Conservation (phyloP, 2,329 filamentous ascomycete genomes). For the Alternaria viburni region DNA sequence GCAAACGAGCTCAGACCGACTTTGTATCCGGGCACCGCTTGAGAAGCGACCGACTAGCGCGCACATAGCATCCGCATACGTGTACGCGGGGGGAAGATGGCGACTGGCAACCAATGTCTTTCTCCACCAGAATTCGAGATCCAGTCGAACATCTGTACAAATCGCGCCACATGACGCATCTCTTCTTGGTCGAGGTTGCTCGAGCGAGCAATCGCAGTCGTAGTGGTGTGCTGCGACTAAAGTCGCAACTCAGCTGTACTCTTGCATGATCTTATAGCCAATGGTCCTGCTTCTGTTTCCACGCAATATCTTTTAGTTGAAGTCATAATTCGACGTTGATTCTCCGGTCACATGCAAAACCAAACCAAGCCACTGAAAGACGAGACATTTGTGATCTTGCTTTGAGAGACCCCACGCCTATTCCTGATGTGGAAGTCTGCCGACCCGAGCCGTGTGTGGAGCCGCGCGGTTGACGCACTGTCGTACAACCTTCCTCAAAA, state of each 20-base stretch:
- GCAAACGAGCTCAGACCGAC: not conserved
- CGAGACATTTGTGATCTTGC: not conserved
- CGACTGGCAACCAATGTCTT: not conserved
- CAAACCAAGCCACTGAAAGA: not conserved
- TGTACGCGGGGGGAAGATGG: not conserved
- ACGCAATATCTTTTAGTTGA: not conserved
- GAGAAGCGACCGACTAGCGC: not conserved
- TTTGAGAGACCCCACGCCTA: not conserved
- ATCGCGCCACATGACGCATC: not conserved
- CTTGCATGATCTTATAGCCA: not conserved
- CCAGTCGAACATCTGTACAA: not conserved
- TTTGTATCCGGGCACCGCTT: not conserved
- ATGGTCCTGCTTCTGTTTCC: not conserved
- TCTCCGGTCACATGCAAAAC: not conserved
- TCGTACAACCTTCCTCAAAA: conserved; percentile 5
- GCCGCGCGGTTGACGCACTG: conserved; percentile 16
- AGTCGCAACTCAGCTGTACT: not conserved
- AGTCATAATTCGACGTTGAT: not conserved
- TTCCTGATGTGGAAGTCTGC: conserved; percentile 8
- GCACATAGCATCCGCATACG: not conserved
- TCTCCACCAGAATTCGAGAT: not conserved
- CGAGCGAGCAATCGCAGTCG: not conserved
- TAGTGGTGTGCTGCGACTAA: not conserved
- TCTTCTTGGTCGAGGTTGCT: not conserved
- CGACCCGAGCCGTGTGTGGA: conserved; percentile 18